Evolutionary conservation across 352 stramenopile species (phyloP).

Genomic region (Globisporangium ultimum): DNA sequence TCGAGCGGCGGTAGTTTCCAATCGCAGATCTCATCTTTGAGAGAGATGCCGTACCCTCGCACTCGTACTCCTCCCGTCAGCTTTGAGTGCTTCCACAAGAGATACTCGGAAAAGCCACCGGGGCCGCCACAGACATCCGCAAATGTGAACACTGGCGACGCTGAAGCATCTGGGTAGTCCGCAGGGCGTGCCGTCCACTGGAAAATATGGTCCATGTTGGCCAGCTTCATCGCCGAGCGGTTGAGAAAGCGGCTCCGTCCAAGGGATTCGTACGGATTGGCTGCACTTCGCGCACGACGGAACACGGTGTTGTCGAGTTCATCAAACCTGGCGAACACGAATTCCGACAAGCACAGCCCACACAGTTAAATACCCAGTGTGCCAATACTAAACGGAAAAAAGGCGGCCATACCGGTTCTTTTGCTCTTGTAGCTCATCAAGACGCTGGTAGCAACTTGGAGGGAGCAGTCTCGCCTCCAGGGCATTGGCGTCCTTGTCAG

Average conservation of each 20-base stretch:
- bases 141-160: slow-evolving; percentile 40
- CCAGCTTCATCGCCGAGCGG: slow-evolving; percentile 81
- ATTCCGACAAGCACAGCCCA: background rate
- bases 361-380: background rate
- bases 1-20: slow-evolving; percentile 27
- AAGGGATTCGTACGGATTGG: slow-evolving; percentile 59
- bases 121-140: slow-evolving; percentile 75
- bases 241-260: slow-evolving; percentile 70
- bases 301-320: slow-evolving; percentile 31
- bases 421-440: slow-evolving; percentile 29
- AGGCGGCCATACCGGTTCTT: slow-evolving; percentile 23
- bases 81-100: slow-evolving; percentile 42
- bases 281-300: slow-evolving; percentile 27
- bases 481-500: background rate
- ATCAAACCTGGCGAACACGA: slow-evolving; percentile 30
- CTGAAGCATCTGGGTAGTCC: background rate
- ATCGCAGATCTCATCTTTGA: slow-evolving; percentile 49
- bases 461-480: slow-evolving; percentile 3
- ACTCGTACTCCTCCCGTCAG: slow-evolving; percentile 1
- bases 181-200: slow-evolving; percentile 24
- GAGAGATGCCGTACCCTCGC: slow-evolving; percentile 64
- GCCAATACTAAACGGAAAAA: no score
- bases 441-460: slow-evolving; percentile 13
- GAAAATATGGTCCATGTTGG: slow-evolving; percentile 68
- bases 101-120: slow-evolving; percentile 78